Conservation (phyloP, 2,329 filamentous ascomycete species). For the Aspergillus neotritici region DNA sequence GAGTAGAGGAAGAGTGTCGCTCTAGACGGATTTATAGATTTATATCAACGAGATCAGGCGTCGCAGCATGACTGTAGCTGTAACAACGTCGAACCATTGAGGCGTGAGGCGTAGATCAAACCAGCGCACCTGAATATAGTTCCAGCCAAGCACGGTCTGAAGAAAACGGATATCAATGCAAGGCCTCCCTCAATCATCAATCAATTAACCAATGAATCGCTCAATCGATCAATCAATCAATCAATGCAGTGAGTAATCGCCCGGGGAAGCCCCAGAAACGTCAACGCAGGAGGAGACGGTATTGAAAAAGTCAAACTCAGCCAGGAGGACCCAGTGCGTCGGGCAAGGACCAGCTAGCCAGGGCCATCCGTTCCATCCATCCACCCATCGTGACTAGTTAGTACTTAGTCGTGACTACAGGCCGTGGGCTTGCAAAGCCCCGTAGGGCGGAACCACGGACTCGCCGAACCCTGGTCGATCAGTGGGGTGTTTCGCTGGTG, state of each 20-base stretch:
- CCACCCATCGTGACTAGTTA: constrained; percentile 6
- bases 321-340: constrained; percentile 6
- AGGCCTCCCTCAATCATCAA: constrained; percentile 6
- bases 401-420: too few species aligned
- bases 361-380: too few species aligned
- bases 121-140: too few species aligned
- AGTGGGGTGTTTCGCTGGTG: constrained; percentile 9
- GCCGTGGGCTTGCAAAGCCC: background rate
- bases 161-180: background rate
- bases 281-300: background rate
- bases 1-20: background rate
- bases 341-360: constrained; percentile 4
- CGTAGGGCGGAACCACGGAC: constrained; percentile 10
- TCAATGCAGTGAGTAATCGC: too few species aligned
- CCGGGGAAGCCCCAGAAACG: background rate
- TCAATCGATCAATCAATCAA: too few species aligned
- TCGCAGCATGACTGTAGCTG: too few species aligned
- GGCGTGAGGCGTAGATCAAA: background rate
- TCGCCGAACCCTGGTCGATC: constrained; percentile 13
- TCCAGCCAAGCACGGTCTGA: background rate
- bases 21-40: too few species aligned
- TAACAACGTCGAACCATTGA: too few species aligned
- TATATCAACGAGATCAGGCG: too few species aligned
- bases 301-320: constrained; percentile 1
- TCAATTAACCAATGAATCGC: too few species aligned